phyloP scores from a whole-genome alignment of 306 rosid genomes.

The Bauhinia variegata region DNA sequence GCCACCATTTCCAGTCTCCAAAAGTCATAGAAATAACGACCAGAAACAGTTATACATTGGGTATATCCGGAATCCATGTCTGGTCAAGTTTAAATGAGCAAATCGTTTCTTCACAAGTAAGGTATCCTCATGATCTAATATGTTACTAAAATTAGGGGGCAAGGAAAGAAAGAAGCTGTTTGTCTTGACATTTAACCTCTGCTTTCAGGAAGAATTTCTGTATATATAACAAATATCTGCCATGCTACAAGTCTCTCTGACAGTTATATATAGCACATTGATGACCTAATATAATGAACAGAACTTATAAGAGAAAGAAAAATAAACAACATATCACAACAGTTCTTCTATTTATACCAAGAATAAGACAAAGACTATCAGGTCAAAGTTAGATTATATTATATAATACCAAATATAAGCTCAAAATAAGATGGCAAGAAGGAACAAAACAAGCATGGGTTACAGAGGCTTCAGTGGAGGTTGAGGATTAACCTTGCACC shows the following conservation, averaged over 20 bases:
- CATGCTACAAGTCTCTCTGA: background rate
- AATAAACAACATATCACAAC: slow-evolving; percentile 26
- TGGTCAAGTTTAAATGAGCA: slow-evolving; percentile 18
- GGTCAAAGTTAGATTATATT: slow-evolving; percentile 13
- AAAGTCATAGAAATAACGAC: slow-evolving; percentile 21
- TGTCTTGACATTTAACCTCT: background rate
- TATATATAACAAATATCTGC: background rate
- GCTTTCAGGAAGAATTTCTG: background rate
- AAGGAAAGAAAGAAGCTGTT: background rate
- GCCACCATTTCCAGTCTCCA: slow-evolving; percentile 20
- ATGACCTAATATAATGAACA: background rate
- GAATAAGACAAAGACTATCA: slow-evolving; percentile 23
- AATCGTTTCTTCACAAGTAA: background rate
- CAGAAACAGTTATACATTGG: slow-evolving; percentile 22
- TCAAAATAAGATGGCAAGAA: slow-evolving; percentile 21
- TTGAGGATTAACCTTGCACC: slow-evolving; percentile 85
- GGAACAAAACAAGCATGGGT: slow-evolving; percentile 11
- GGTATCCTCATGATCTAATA: background rate
- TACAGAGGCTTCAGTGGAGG: slow-evolving; percentile 25
- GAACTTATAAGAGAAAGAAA: slow-evolving; percentile 17
- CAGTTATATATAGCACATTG: background rate
- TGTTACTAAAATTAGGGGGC: background rate
- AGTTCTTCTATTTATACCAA: slow-evolving; percentile 14
- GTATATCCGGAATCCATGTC: slow-evolving; percentile 10
- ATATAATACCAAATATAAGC: slow-evolving; percentile 3